These are phyloP conservation scores for Vanrija sp. DNA, from an alignment of 1,284 basidiomycete species.

Conservation along the genomic window DNA sequence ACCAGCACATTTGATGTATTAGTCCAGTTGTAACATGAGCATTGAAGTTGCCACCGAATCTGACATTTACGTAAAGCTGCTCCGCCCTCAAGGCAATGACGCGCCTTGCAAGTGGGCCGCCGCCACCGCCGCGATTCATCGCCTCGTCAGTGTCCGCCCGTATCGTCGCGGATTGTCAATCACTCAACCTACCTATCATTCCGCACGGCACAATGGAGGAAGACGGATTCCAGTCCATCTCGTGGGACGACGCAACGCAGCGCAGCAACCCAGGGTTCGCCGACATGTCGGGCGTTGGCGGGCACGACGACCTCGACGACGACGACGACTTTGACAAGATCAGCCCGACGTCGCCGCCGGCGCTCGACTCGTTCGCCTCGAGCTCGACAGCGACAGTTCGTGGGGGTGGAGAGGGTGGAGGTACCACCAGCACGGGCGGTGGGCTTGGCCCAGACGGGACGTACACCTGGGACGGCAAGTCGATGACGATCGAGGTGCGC, in stretches of 20 bases:
- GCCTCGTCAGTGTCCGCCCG: no score
- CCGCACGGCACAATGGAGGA: conserved; percentile 28
- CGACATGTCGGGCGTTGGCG: conserved; percentile 21
- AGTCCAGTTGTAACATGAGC: not conserved
- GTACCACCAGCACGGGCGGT: conserved; percentile 4
- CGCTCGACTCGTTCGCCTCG: conserved; percentile 4
- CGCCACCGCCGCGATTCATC: no score
- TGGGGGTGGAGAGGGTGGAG: not conserved
- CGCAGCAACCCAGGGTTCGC: conserved; percentile 13
- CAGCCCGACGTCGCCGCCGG: conserved; percentile 20
- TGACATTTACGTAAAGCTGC: no score
- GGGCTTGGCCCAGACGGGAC: conserved; percentile 6
- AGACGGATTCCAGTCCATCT: conserved; percentile 46
- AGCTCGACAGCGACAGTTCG: conserved; percentile 1
- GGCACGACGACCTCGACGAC: conserved; percentile 9
- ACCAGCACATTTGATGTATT: not conserved
- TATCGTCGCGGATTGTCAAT: no score
- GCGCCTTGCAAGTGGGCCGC: no score
- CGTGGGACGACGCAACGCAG: conserved; percentile 44
- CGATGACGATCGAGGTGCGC: conserved; percentile 76
- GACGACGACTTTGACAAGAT: conserved; percentile 42
- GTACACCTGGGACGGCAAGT: conserved; percentile 69
- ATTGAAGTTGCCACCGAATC: no score
- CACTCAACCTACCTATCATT: conserved; percentile 12
- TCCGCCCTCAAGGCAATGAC: no score